A percentile compares a stretch with the other conserved stretches of the same genome.
These are phyloP conservation scores for Chytridium lagenaria DNA, from an alignment of 371 early-diverging fungal species.

Conservation along the genomic window DNA sequence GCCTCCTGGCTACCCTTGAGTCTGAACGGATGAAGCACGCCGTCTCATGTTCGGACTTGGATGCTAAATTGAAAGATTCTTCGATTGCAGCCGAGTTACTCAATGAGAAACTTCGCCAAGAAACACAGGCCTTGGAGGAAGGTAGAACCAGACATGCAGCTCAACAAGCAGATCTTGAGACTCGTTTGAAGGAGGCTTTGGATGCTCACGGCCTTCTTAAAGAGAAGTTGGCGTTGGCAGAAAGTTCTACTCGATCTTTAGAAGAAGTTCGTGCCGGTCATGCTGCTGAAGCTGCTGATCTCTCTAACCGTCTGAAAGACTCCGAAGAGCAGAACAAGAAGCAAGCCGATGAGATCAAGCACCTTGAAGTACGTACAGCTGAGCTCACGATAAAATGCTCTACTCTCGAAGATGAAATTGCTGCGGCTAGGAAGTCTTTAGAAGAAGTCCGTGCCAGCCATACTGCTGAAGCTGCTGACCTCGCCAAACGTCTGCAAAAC, in stretches of 20 bases:
- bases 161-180: background rate
- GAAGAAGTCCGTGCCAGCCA: background rate
- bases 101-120: no score
- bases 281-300: background rate
- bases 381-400: no score
- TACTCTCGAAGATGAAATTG: background rate
- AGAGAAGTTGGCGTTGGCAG: background rate
- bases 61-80: no score
- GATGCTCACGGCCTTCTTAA: background rate
- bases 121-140: no score
- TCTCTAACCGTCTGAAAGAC: background rate
- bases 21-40: no score
- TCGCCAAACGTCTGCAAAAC: background rate
- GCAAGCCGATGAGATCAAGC: slow-evolving; percentile 29
- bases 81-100: no score
- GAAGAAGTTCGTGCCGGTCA: background rate
- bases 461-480: background rate
- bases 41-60: no score
- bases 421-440: background rate
- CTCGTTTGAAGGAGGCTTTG: background rate
- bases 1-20: no score
- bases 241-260: background rate
- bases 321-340: slow-evolving; percentile 28
- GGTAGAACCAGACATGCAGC: no score
- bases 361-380: slow-evolving; percentile 26